phyloP scores from a whole-genome alignment of 768 basidiomycete species.

The Psilocybe sp. region DNA sequence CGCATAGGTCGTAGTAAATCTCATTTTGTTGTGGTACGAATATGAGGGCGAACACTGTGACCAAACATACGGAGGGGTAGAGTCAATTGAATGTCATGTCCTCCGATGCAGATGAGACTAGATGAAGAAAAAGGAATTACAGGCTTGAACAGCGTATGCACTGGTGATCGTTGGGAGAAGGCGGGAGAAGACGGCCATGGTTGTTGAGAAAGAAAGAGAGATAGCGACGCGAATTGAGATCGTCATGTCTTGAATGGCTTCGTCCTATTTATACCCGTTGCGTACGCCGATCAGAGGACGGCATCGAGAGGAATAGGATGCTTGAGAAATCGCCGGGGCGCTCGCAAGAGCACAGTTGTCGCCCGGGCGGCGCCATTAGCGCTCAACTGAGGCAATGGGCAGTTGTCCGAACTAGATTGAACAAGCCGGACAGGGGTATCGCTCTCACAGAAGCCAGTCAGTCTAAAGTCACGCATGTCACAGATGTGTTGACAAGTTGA shows the following conservation, averaged over 20 bases:
- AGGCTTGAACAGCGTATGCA: conserved; percentile 50
- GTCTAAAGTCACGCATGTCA: too few species aligned
- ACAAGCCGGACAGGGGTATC: too few species aligned
- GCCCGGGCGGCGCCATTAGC: too few species aligned
- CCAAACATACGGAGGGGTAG: background rate
- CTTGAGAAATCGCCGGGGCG: too few species aligned
- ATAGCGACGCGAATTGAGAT: background rate
- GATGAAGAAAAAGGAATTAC: conserved; percentile 28
- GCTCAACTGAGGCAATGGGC: too few species aligned
- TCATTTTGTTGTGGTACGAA: conserved; percentile 68
- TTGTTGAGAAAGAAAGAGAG: conserved; percentile 1
- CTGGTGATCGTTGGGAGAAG: conserved; percentile 46
- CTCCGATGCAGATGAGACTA: background rate
- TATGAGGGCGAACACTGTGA: conserved; percentile 50
- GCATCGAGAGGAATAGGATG: too few species aligned
- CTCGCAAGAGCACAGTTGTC: too few species aligned
- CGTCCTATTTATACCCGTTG: conserved; percentile 2
- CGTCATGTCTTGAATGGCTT: too few species aligned
- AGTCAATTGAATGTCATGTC: background rate
- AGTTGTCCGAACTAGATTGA: too few species aligned
- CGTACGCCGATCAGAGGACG: background rate
- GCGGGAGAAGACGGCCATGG: conserved; percentile 50
- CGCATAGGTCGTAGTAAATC: conserved; percentile 65
- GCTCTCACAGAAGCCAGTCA: too few species aligned
- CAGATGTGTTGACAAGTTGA: too few species aligned